Evolutionary conservation across 805 yeast species (phyloP), one percentile per base, ranked within the genome.

Genomic region (Saccharomycopsis microspora): DNA sequence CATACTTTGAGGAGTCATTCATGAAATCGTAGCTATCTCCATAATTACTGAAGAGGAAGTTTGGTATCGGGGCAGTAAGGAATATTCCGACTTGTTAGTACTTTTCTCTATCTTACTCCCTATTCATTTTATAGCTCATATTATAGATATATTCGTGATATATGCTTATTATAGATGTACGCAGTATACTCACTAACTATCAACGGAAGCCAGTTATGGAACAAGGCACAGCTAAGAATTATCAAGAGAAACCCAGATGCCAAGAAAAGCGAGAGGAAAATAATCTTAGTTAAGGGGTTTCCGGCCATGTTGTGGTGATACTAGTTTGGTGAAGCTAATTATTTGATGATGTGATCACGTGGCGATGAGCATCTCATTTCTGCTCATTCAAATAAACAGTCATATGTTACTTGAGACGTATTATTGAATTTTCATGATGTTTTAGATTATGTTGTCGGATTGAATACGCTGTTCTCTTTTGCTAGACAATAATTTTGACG

Each of bases 241-340:
- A 89, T 87, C 54, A 93, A 69, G 35, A 93, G 75, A 58, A 90
- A 90, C 4, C 98, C 98, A 55, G 87, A 73, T 1, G 97, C 93
- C 32, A 90, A 72, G 42, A 89, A 79, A 38, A 80, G 71, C 10
- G 93, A 76, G 19, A 86, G 76, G 10, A 82, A 81, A 40, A 86
- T 82, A 57, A 87, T 83, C 59, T 80, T 82, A 48, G 85, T 82
- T 53, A 87, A 66, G 35, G 95, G 94, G 53, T 81, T 74, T 31
- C 48, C 57, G 39, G 50, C 53, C 54, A 57, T 30, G 38, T 41
- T 52, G 30, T 9, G n/a, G 33, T 32, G 2, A 19, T 19, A 19
- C 19, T 19, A 19, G 8, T 39, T 8, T 39, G 19, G 19, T 19
- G 19, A 19, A 19, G 19, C 19, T 19, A 19, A 19, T 19, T 19